Percentiles rank a stretch among this genome's conserved stretches.
These are phyloP conservation scores for Hibiscus trionum DNA, from an alignment of 345 rosid genomes.

Conservation along the genomic window DNA sequence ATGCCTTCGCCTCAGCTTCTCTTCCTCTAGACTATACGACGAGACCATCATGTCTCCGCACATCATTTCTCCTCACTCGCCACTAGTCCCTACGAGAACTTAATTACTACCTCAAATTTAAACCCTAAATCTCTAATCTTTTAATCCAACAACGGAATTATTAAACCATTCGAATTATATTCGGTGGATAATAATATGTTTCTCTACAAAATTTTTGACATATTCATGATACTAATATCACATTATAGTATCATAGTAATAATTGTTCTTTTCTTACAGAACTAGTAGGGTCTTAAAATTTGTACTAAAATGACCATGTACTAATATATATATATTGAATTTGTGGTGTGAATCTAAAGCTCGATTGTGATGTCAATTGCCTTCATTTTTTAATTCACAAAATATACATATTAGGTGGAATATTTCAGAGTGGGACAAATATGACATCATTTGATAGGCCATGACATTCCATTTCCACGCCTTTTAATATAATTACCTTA, in stretches of 20 bases:
- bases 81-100: slow-evolving; percentile 31
- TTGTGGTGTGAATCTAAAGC: not conserved
- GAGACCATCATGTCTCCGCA: slow-evolving; percentile 42
- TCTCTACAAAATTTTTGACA: not conserved
- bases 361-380: not conserved
- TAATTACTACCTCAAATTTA: not conserved
- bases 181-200: not conserved
- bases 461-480: not conserved
- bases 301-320: not conserved
- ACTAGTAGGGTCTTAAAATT: too few relatives aligned
- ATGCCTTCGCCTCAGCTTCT: slow-evolving; percentile 45
- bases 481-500: not conserved
- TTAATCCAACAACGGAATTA: not conserved
- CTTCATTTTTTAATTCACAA: not conserved
- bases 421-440: not conserved
- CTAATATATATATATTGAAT: not conserved
- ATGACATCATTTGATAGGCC: not conserved
- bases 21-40: slow-evolving; percentile 30
- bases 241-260: not conserved
- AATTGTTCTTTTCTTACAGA: not conserved
- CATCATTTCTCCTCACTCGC: not conserved
- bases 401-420: not conserved
- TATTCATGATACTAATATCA: too few relatives aligned
- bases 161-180: not conserved
- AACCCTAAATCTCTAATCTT: not conserved